Conservation (phyloP, 148 eudicot genomes). For the Euryodendron excelsum region DNA sequence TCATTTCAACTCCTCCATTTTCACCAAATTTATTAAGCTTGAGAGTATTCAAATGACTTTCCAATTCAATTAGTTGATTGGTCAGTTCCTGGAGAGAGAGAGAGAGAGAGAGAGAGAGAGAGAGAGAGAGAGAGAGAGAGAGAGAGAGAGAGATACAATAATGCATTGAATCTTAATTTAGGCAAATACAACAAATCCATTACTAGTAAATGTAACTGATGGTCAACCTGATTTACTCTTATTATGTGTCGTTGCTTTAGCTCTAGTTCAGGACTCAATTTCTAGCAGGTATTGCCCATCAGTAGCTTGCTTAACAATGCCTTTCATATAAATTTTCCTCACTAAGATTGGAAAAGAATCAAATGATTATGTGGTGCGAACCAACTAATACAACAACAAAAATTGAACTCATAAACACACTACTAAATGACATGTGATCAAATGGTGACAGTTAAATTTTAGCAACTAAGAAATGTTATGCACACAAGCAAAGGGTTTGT, state of each 20-base stretch:
- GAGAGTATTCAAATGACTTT: slow-evolving; percentile 82
- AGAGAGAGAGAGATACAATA: slow-evolving; percentile 14
- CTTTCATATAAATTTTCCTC: slow-evolving; percentile 73
- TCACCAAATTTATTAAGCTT: slow-evolving; percentile 77
- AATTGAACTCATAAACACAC: background rate
- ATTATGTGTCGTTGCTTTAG: slow-evolving; percentile 55
- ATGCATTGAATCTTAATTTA: background rate
- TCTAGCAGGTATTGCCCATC: slow-evolving; percentile 78
- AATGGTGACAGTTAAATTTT: background rate
- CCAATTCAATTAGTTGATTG: slow-evolving; percentile 68
- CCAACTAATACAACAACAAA: slow-evolving; percentile 10
- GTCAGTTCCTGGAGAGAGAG: slow-evolving; percentile 75
- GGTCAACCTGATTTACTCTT: slow-evolving; percentile 62
- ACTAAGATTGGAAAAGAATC: slow-evolving; percentile 56
- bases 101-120: no score
- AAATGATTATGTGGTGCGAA: slow-evolving; percentile 5
- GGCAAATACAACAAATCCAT: background rate
- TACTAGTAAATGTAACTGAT: background rate
- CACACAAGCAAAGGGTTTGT: background rate
- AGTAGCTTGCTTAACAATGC: slow-evolving; percentile 74
- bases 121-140: slow-evolving; percentile 9
- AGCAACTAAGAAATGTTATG: background rate
- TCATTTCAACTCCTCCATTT: slow-evolving; percentile 35
- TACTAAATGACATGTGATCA: no score
- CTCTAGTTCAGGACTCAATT: slow-evolving; percentile 83